Evolutionary conservation across 768 basidiomycete genomes (phyloP), one percentile per base, ranked within the genome.

Genomic region (Tylopilus intermedius): DNA sequence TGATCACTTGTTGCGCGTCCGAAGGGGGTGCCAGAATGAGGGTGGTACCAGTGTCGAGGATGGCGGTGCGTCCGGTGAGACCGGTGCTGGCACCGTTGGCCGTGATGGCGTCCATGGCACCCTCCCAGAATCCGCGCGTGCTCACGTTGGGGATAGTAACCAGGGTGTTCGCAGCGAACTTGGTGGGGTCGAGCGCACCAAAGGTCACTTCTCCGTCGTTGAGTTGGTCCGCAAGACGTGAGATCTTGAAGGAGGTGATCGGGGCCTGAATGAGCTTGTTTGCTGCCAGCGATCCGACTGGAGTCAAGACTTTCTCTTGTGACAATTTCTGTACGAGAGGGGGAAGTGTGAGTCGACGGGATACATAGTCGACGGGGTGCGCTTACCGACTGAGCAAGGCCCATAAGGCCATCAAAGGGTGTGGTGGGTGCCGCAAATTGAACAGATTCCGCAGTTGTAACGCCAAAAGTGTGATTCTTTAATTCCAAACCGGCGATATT

Each of bases 151-250:
- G 60, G 47, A 90, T 51, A 0, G 79, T 81, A 40, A 79, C 74
- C 35, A 88, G 73, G 2, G 87, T 83, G 15, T 61, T 54, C 6
- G 75, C 50, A 58, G 83, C 77, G 65, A 90, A 88, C 69, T 91
- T 90, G 56, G 78, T 73, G 8, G 71, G 11, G 68, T 93, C 88
- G 32, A 90, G 76, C 11, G 78, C 85, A 32, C 90, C 91, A 57
- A 94, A 88, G 8, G 90, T 90, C 53, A 93, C 78, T 70, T 90
- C 78, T 47, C 90, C 90, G 58, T 90, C 86, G 50, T 78, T 72
- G 18, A 70, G 65, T 60, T 77, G 71, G 63, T 92, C 89, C 8
- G 79, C 75, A 32, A 85, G 71, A 52, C 91, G 86, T 2, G 88
- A 76, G 51, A 94, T 82, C 72, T 88, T 91, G 79, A 79, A 91